Evolutionary conservation across 768 basidiomycete species (phyloP).

Genomic region (Leccinum disarticulatum): DNA sequence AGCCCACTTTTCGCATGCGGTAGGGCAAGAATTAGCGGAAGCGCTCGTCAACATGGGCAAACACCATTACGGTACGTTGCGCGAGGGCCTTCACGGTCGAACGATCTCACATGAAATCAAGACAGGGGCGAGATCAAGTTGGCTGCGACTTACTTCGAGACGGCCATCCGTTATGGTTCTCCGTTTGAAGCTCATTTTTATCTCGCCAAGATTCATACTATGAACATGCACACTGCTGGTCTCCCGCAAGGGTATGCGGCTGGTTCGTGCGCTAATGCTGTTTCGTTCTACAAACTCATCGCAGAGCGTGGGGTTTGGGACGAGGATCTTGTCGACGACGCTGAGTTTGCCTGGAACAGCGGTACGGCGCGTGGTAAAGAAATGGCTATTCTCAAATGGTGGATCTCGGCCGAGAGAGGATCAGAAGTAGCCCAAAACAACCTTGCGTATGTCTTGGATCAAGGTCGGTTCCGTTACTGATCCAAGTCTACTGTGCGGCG

Average conservation of each 20-base stretch:
- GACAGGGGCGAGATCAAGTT: conserved; percentile 65
- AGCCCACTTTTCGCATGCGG: conserved; percentile 71
- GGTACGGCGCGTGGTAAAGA: conserved; percentile 72
- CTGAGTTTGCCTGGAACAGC: conserved; percentile 72
- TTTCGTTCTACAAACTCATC: conserved; percentile 91
- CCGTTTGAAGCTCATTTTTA: conserved; percentile 96
- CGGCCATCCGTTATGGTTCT: conserved; percentile 82
- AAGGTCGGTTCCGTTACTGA: conserved; percentile 55
- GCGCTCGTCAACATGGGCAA: conserved; percentile 92
- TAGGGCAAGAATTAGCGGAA: conserved; percentile 86
- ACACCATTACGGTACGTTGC: conserved; percentile 56
- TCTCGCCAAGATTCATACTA: conserved; percentile 77
- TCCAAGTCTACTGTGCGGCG: conserved; percentile 34
- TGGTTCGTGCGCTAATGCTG: conserved; percentile 85
- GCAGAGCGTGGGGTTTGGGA: conserved; percentile 89
- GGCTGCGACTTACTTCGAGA: conserved; percentile 78
- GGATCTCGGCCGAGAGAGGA: conserved; percentile 91
- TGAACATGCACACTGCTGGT: conserved; percentile 44
- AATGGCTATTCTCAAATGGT: conserved; percentile 89
- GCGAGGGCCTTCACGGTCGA: neutral
- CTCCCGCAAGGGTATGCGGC: conserved; percentile 51
- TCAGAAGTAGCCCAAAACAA: conserved; percentile 95
- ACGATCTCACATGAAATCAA: conserved; percentile 31
- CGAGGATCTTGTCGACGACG: conserved; percentile 78
- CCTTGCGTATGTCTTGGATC: conserved; percentile 87